Evolutionary conservation across 495 filamentous ascomycete genomes (phyloP), one percentile per base, ranked within the genome.

Genomic region (Penicillium arizonense): DNA sequence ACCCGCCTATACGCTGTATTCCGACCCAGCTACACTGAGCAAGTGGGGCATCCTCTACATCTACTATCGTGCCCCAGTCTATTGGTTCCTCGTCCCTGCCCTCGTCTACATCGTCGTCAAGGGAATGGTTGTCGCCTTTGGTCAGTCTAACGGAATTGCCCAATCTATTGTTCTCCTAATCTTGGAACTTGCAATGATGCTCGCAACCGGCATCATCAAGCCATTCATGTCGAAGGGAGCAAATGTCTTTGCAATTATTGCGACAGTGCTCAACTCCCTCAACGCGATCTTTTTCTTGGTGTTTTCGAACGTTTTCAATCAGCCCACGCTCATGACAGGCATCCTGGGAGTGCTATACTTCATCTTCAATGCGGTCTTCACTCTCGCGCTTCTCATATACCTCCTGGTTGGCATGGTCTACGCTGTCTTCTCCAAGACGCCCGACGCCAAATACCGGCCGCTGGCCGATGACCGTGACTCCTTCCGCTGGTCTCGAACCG

Each of bases 201-300:
- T 97, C 59, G 82, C 68, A 21, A 84, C 90, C 32, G 85, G 80
- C 51, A 85, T 96, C 24, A 73, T 96, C 63, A 82, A 88, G 44
- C 94, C 94, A 2, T 98, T 89, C 83, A 97, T 97, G 93, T 91
- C 97, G 77, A 96, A 94, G 82, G 91, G 88, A 68, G 96, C 92
- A 45, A 98, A 98, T 65, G 84, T 84, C 44, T 93, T 96, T 79
- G 96, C 96, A 75, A 96, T 98, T 59, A 78, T 90, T 52, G 95
- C 96, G 58, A 82, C 81, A 48, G 85, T 82, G 28, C 75, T 96
- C 61, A 97, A 96, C 71, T 95, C 97, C 67, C 60, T 97, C 67
- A 96, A 94, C 67, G 79, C 86, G 55, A 85, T 94, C 68, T 92
- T 93, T 74, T 74, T 94, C 11, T 75, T 96, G 24, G 76, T 96